Evolutionary conservation across 208 protist genomes (phyloP), one percentile per base, ranked within the genome.

Genomic region (Leishmania turanica): DNA sequence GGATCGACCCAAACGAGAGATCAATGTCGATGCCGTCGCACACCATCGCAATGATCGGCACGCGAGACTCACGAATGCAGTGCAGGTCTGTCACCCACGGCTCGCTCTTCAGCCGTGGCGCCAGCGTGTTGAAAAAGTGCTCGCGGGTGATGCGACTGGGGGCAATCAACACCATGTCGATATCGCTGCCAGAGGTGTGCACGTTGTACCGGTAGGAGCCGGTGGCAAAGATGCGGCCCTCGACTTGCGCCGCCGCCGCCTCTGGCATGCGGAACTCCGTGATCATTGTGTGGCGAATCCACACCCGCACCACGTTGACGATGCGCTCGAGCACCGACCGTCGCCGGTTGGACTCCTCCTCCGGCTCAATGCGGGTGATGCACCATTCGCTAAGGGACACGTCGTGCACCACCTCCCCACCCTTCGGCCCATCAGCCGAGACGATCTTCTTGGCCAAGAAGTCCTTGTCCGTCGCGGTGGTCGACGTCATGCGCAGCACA

Each of bases 201-300:
- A 99, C 98, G 79, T 99, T 99, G 72, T 99, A 98, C n/a, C 99
- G 95, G 89, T 99, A 99, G 7, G 98, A 99, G 21, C 99, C 99
- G 53, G 98, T 99, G 21, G 99, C 99, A 78, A 99, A 99, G 82
- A 99, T 98, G 53, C 97, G 95, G 40, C 95, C 97, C 69, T 97
- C 96, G 24, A 98, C 91, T 80, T 98, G 89, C 40, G 69, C 45
- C 3, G 97, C 96, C 7, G 94, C 91, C 37, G 96, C 88, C 79
- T 97, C 93, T 8, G 92, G 91, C 83, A 98, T 95, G 82, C 94
- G 92, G 79, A 98, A 93, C 87, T 98, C 94, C 0, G 91, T 95
- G 70, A 98, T 96, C 91, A 96, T 95, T 0, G 90, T 96, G 47
- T 93, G 87, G 17, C 90, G 90, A 74, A 98, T 95, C 93, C 95